These are phyloP conservation scores for Carex myosuroides DNA, from an alignment of 176 grass and related monocot genomes.

Conservation along the genomic window DNA sequence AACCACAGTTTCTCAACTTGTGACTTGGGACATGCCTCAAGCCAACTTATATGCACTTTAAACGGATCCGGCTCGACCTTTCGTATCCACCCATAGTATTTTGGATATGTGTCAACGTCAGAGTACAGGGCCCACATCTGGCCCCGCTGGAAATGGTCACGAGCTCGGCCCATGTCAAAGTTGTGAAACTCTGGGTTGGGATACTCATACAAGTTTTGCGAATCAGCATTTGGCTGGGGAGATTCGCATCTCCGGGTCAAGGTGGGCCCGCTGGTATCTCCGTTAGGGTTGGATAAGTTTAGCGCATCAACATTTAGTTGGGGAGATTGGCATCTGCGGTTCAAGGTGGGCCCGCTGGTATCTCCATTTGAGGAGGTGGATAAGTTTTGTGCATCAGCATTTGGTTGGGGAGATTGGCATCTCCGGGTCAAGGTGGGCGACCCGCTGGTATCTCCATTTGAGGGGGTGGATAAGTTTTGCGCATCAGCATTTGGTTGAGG, in stretches of 20 bases:
- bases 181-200: not conserved
- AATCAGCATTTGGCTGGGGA: not conserved
- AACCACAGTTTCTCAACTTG: conserved; percentile 52
- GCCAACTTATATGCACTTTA: conserved; percentile 62
- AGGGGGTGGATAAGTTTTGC: not conserved
- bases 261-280: not conserved
- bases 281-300: not conserved
- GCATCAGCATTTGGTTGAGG: not conserved
- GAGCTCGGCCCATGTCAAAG: not conserved
- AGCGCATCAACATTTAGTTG: too few relatives aligned
- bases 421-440: too few relatives aligned
- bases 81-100: conserved; percentile 67
- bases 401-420: too few relatives aligned
- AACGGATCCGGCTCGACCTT: conserved; percentile 45
- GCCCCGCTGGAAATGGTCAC: not conserved
- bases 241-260: not conserved
- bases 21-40: conserved; percentile 43
- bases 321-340: too few relatives aligned
- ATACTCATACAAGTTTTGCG: not conserved
- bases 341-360: too few relatives aligned
- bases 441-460: too few relatives aligned
- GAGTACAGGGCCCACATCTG: conserved; percentile 14
- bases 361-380: too few relatives aligned
- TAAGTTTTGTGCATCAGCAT: too few relatives aligned
- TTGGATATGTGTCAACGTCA: conserved; percentile 31